Percentiles rank a stretch among this genome's conserved stretches.
Conservation (phyloP, 495 filamentous ascomycete species). For the Aspergillus cristatus region DNA sequence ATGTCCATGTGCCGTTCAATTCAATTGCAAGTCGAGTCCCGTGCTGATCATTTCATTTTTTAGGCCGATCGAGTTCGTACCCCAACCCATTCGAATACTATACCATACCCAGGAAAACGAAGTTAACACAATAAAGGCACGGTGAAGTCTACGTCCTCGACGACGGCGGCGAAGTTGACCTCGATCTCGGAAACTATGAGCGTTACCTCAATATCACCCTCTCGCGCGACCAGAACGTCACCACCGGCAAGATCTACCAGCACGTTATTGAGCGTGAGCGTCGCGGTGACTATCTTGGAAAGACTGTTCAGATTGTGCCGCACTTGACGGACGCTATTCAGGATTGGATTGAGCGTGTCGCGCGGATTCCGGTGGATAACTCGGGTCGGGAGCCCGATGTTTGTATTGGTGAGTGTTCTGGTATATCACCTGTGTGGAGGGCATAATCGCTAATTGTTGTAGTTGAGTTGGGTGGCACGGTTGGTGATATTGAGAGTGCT, state of each 20-base stretch:
- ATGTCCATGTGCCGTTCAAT: conserved; percentile 17
- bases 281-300: conserved; percentile 77
- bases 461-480: conserved; percentile 52
- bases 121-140: conserved; percentile 36
- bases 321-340: conserved; percentile 87
- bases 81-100: too few relatives aligned
- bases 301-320: conserved; percentile 90
- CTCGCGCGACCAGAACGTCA: conserved; percentile 79
- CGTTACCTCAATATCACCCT: conserved; percentile 66
- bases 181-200: conserved; percentile 97
- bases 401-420: conserved; percentile 65
- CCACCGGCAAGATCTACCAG: conserved; percentile 90
- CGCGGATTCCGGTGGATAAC: conserved; percentile 79
- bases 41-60: conserved; percentile 31
- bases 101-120: background rate
- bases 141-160: conserved; percentile 67
- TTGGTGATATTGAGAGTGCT: conserved; percentile 85
- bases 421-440: too few relatives aligned
- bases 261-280: conserved; percentile 76
- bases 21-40: conserved; percentile 3
- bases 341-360: conserved; percentile 85
- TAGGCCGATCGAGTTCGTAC: background rate
- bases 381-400: conserved; percentile 75
- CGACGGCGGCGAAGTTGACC: conserved; percentile 76
- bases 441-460: too few relatives aligned